Conservation (phyloP, 148 eudicot species). For the Cornus florida region DNA sequence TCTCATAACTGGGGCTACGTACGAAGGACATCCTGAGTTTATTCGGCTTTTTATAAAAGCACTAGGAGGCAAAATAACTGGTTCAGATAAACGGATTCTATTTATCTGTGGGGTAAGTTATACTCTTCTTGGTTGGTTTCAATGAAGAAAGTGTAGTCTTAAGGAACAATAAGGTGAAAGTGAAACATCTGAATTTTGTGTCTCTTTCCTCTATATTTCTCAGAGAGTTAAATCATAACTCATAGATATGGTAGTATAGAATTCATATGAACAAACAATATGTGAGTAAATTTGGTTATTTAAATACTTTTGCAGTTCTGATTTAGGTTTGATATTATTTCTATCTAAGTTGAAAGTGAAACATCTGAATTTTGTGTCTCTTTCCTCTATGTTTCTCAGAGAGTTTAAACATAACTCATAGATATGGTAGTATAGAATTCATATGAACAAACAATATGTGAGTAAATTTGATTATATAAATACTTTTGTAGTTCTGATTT, state of each 20-base stretch:
- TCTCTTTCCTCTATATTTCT: not conserved
- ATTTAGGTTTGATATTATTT: too few relatives aligned
- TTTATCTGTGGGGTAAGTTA: conserved; percentile 94
- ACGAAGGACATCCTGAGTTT: conserved; percentile 76
- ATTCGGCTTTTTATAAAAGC: conserved; percentile 81
- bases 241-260: not conserved
- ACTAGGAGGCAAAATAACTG: conserved; percentile 74
- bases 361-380: not conserved
- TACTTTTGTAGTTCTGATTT: too few relatives aligned
- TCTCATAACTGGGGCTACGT: conserved; percentile 71
- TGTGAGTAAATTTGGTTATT: too few relatives aligned
- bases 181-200: not conserved
- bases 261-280: not conserved
- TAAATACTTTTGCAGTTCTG: too few relatives aligned
- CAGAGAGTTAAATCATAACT: not conserved
- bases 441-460: not conserved
- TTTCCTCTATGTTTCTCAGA: not conserved
- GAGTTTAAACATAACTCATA: not conserved
- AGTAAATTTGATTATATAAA: too few relatives aligned
- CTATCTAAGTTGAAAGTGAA: too few relatives aligned
- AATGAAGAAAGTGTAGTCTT: not conserved
- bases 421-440: not conserved
- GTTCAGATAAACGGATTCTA: conserved; percentile 66
- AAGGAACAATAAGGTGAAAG: too few relatives aligned
- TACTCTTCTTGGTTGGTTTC: not conserved